A percentile compares a stretch with the other conserved stretches of the same genome.
phyloP scores from a whole-genome alignment of 1,284 basidiomycete species.

The Ganoderma leucocontextum region DNA sequence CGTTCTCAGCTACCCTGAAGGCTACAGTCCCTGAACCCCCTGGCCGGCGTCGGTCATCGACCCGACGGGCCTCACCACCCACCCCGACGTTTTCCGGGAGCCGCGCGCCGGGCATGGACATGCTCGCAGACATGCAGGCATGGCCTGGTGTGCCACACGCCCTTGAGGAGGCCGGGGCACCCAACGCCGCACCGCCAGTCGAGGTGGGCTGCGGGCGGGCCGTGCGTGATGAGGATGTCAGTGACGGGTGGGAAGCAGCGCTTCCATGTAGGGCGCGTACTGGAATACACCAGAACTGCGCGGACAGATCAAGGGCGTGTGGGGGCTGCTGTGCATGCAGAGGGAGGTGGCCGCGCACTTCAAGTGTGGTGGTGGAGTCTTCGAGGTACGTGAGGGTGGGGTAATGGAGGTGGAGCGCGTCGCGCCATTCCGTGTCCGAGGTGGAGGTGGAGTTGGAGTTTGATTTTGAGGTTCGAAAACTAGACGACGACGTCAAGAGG shows the following conservation, averaged over 20 bases:
- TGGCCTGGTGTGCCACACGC: slow-evolving; percentile 46
- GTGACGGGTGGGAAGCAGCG: slow-evolving; percentile 38
- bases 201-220: slow-evolving; percentile 49
- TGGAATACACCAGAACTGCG: slow-evolving; percentile 45
- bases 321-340: slow-evolving; percentile 46
- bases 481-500: too few species aligned
- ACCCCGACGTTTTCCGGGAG: background rate
- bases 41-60: slow-evolving; percentile 2
- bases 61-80: background rate
- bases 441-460: background rate
- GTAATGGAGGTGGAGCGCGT: slow-evolving; percentile 25
- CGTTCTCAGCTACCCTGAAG: slow-evolving; percentile 8
- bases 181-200: slow-evolving; percentile 39
- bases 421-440: slow-evolving; percentile 1
- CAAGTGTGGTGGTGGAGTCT: slow-evolving; percentile 37
- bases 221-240: slow-evolving; percentile 53
- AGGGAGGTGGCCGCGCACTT: slow-evolving; percentile 40
- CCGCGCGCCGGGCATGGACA: slow-evolving; percentile 49
- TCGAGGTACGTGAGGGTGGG: slow-evolving; percentile 43
- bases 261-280: slow-evolving; percentile 44
- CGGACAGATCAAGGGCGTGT: slow-evolving; percentile 45
- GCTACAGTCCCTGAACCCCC: background rate
- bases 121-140: slow-evolving; percentile 52
- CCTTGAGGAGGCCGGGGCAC: slow-evolving; percentile 44
- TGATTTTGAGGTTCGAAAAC: background rate